Percentiles rank a stretch among this genome's conserved stretches.
Conservation (phyloP, 140 eudicot species). For the Anethum foeniculum region DNA sequence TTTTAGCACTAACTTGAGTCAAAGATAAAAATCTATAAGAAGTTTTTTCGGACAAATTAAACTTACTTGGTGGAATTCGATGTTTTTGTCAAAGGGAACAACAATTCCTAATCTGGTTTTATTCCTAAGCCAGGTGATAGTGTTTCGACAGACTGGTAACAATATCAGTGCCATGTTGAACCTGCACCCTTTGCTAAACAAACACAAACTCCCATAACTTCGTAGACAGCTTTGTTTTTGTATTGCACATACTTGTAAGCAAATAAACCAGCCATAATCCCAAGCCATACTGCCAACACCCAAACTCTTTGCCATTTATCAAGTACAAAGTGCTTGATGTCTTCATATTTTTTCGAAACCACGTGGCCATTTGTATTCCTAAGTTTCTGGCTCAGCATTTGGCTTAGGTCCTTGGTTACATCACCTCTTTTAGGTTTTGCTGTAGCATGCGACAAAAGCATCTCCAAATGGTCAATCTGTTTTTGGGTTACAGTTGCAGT, state of each 20-base stretch:
- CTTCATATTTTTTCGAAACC: slow-evolving; percentile 34
- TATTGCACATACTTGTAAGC: slow-evolving; percentile 61
- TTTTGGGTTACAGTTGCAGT: neutral
- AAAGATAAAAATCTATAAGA: neutral
- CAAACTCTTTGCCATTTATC: slow-evolving; percentile 78
- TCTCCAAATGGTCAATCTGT: slow-evolving; percentile 68
- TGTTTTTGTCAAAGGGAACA: slow-evolving; percentile 77
- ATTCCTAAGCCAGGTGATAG: slow-evolving; percentile 84
- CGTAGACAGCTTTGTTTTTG: slow-evolving; percentile 34
- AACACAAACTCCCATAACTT: slow-evolving; percentile 66
- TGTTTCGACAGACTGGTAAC: slow-evolving; percentile 80
- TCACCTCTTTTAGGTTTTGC: slow-evolving; percentile 43
- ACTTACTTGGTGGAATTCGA: slow-evolving; percentile 79
- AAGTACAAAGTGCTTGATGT: slow-evolving; percentile 40
- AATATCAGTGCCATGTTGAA: slow-evolving; percentile 80
- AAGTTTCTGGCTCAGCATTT: slow-evolving; percentile 71
- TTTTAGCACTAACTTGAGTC: neutral
- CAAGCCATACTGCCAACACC: slow-evolving; percentile 73
- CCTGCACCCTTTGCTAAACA: slow-evolving; percentile 83
- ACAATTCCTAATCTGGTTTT: slow-evolving; percentile 46
- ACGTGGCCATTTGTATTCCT: slow-evolving; percentile 37
- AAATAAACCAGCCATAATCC: slow-evolving; percentile 51
- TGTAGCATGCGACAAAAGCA: slow-evolving; percentile 64
- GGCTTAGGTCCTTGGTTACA: slow-evolving; percentile 48
- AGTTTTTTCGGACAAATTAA: neutral